Base-by-base conservation (phyloP, 768 basidiomycete species). In the Russula ochroleuca region DNA sequence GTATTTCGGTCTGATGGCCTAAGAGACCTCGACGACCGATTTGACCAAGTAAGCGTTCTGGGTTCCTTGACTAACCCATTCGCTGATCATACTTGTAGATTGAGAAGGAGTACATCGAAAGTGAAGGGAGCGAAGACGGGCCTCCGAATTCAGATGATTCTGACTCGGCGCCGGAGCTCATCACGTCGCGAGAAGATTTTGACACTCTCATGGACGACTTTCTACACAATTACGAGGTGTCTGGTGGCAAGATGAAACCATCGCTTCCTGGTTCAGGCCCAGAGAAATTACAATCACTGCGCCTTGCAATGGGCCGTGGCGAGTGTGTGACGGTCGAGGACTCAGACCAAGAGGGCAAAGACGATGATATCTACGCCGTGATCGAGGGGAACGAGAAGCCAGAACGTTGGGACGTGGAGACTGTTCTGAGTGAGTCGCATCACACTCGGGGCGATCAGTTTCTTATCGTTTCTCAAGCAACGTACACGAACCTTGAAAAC, bases 401-500 rank as follows among this genome's bases (percentile, higher is more conserved):
- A 68, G 87, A 89, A 67, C 77, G 85, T 50, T 99, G 97, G 97
- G 97, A 99, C 72, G 95, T 92, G 65, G 95, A 99, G 74, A 97
- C 94, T 1, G 90, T 99, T 43, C 78, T 99, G 2, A 87, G 96
- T 96, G 73, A 73, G 90, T 81, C 13, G 21, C 31, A 40, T 38
- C 25, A 45, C 61, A 3, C 14, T n/a, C 57, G 23, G 35, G 11
- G 38, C 38, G n/a, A 37, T 4, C n/a, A 23, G 25, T 21, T 38
- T 51, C 50, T 41, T 28, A 58, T 31, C 52, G 19, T 57, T 67
- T 51, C 63, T 63, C 49, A 71, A 97, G 96, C 90, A 10, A 98
- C 95, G 11, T 95, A 94, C 72, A 89, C 93, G n/a, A 99, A 97
- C 71, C 80, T 98, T 8, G 97, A 97, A 73, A 99, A 99, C 70